Conservation (phyloP, 2,329 filamentous ascomycete species). For the Pseudogymnoascus sp. region DNA sequence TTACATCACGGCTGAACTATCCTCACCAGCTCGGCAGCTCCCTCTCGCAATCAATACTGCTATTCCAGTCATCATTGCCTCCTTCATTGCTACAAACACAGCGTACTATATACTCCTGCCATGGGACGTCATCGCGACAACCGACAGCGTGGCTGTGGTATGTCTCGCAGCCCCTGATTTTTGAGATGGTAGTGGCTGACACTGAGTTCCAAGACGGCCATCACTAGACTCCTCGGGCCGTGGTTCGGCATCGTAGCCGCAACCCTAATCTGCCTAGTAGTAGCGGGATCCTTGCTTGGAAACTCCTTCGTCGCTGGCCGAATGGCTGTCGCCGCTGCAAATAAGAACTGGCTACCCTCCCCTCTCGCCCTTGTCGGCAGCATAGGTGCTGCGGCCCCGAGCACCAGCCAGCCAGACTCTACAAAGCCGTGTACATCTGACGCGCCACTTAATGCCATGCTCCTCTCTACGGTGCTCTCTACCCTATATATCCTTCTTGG, state of each 20-base stretch:
- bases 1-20: constrained; percentile 47
- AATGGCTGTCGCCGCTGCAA: constrained; percentile 51
- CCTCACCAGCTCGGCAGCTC: constrained; percentile 42
- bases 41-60: constrained; percentile 54
- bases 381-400: constrained; percentile 26
- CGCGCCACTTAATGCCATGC: constrained; percentile 45
- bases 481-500: constrained; percentile 51
- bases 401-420: not conserved
- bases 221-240: constrained; percentile 44
- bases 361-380: constrained; percentile 38
- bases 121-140: constrained; percentile 48
- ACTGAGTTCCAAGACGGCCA: constrained; percentile 39
- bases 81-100: constrained; percentile 51
- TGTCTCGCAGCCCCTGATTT: constrained; percentile 22
- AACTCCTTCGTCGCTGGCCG: constrained; percentile 55
- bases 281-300: constrained; percentile 51
- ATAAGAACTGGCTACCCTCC: constrained; percentile 42
- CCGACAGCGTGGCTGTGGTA: constrained; percentile 55
- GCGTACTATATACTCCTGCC: constrained; percentile 55
- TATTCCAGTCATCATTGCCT: constrained; percentile 49
- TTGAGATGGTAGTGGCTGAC: not conserved
- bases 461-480: constrained; percentile 41
- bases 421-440: constrained; percentile 31
- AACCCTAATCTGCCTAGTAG: constrained; percentile 49
- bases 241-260: constrained; percentile 46